Evolutionary conservation across 805 yeast species (phyloP).

Genomic region (Yamadazyma olivae): DNA sequence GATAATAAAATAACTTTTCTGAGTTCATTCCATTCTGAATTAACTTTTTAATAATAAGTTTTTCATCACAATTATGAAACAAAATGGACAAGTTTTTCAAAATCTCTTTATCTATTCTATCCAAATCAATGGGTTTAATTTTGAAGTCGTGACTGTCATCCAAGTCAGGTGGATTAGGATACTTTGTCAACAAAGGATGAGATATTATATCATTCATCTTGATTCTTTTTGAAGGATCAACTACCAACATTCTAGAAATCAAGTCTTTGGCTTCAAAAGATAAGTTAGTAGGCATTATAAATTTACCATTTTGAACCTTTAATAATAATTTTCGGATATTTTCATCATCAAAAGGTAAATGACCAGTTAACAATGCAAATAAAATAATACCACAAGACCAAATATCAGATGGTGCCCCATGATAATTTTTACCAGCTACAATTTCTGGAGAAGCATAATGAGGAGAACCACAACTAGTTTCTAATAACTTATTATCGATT

Average conservation of each 20-base stretch:
- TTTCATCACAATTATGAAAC: conserved; percentile 73
- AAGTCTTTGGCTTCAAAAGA: conserved; percentile 86
- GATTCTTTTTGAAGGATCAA: conserved; percentile 78
- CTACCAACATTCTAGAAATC: conserved; percentile 74
- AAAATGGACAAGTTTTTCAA: conserved; percentile 71
- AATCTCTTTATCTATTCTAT: conserved; percentile 70
- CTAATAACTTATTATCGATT: conserved; percentile 73
- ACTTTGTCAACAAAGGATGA: conserved; percentile 81
- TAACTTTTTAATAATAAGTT: conserved; percentile 51
- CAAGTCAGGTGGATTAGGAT: conserved; percentile 42
- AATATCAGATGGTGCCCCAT: conserved; percentile 95
- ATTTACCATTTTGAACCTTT: conserved; percentile 90
- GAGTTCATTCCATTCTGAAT: conserved; percentile 52
- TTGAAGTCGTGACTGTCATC: conserved; percentile 17
- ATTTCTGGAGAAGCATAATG: conserved; percentile 99
- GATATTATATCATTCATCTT: conserved; percentile 68
- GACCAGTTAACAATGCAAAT: conserved; percentile 91
- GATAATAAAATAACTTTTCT: conserved; percentile 78
- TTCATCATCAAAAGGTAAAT: conserved; percentile 95
- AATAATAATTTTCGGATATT: conserved; percentile 81
- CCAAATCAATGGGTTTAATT: conserved; percentile 33
- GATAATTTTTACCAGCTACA: conserved; percentile 91
- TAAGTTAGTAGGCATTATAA: conserved; percentile 75
- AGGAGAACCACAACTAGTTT: conserved; percentile 97
- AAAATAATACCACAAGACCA: conserved; percentile 98